These are phyloP conservation scores for Hypericum perforatum DNA, from an alignment of 345 rosid species.

Conservation along the genomic window DNA sequence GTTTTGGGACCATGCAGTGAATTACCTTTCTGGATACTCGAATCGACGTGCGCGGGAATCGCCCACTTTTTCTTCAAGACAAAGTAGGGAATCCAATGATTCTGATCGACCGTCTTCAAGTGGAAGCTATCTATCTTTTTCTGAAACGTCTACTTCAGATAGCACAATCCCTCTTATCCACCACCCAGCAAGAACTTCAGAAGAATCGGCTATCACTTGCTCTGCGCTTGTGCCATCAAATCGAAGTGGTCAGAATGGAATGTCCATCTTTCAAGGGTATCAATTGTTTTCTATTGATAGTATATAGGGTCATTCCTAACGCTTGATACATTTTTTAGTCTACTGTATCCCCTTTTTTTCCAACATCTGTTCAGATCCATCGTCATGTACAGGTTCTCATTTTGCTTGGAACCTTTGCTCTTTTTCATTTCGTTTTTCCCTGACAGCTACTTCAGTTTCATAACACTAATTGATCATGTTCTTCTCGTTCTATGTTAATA, in stretches of 20 bases:
- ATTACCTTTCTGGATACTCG: slow-evolving; percentile 36
- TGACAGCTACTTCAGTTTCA: no score
- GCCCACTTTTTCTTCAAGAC: slow-evolving; percentile 34
- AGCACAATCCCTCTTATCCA: slow-evolving; percentile 18
- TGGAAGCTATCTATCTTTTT: slow-evolving; percentile 32
- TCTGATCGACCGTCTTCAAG: slow-evolving; percentile 27
- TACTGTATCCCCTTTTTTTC: not conserved
- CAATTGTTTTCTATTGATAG: slow-evolving; percentile 12
- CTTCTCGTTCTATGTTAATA: no score
- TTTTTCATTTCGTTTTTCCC: no score
- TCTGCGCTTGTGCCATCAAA: slow-evolving; percentile 39
- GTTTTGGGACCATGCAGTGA: slow-evolving; percentile 27
- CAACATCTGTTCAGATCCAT: not conserved
- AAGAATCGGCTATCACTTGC: slow-evolving; percentile 27
- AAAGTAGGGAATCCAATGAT: slow-evolving; percentile 20
- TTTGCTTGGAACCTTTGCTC: no score
- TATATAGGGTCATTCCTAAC: slow-evolving; percentile 5
- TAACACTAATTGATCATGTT: no score
- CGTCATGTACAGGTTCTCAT: no score
- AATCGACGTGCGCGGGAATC: slow-evolving; percentile 40
- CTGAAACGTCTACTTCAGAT: slow-evolving; percentile 42
- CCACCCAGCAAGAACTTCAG: slow-evolving; percentile 24
- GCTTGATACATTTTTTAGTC: not conserved
- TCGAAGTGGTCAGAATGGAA: slow-evolving; percentile 34
- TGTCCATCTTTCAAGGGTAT: slow-evolving; percentile 79